Evolutionary conservation across 495 filamentous ascomycete species (phyloP), one percentile per base, ranked within the genome.

Genomic region (Astrocystis sublimbata): DNA sequence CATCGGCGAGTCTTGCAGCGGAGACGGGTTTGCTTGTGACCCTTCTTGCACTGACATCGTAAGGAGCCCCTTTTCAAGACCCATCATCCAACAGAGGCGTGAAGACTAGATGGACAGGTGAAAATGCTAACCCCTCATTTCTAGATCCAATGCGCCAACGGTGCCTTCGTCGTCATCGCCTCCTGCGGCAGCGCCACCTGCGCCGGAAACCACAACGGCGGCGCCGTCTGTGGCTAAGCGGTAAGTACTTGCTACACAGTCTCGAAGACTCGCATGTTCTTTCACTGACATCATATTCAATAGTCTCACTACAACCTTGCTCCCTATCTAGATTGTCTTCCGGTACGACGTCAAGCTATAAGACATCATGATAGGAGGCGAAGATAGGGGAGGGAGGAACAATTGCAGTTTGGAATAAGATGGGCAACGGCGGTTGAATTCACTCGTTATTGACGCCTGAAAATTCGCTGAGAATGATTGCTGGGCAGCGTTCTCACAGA

Each of bases 81-180:
- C 6, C 23, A 6, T 6, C n/a, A 12, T 24, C n/a, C 2, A 7
- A 30, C 15, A 36, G 19, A 24, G n/a, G 21, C 24, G n/a, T n/a
- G n/a, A n/a, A n/a, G n/a, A n/a, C n/a, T n/a, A n/a, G n/a, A n/a
- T n/a, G n/a, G n/a, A n/a, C n/a, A n/a, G n/a, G n/a, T n/a, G n/a
- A n/a, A n/a, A n/a, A n/a, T n/a, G n/a, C n/a, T n/a, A n/a, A n/a
- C n/a, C n/a, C 17, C n/a, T 3, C 47, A 4, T 58, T 31, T 15
- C 0, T 58, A 58, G 55, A 47, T 58, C 55, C 57, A 59, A 50
- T 59, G 57, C 31, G 42, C 57, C 31, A 49, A 59, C 33, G 43
- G 57, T 13, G 33, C 19, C 43, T 59, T 49, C 31, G 57, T 59
- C 21, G 19, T 40, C 43, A 59, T 59, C 40, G 57, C 57, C 43